Evolutionary conservation across 108 stramenopile species (phyloP), one percentile per base, ranked within the genome.

Genomic region (Bacterosira constricta): DNA sequence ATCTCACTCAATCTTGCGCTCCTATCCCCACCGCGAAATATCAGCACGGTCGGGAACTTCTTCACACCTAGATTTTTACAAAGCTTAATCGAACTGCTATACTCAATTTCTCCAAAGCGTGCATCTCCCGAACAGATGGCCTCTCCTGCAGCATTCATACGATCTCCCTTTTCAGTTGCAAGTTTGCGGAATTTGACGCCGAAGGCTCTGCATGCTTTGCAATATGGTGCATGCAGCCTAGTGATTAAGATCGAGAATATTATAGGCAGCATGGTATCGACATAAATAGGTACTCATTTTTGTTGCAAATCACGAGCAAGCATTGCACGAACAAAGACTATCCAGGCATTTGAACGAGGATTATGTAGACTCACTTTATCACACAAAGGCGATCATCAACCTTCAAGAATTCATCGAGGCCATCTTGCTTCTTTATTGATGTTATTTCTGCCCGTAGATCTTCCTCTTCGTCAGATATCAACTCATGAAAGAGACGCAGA

Each of bases 81-180:
- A 15, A 90, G 61, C 20, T 70, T 65, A 9, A 63, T 65, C 59
- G 84, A 86, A 36, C 72, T 57, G 36, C 86, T 82, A 46, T 73
- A 88, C 41, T 90, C 90, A n/a, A 90, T 69, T 52, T 86, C 79
- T 1, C 76, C 90, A 58, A 90, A 77, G 11, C 90, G 83, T 32
- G 80, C 70, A 31, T 74, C 64, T 4, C 87, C 87, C 21, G 46
- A 23, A 11, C 47, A 39, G 7, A 79, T 36, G 23, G 88, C 51
- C 9, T 57, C 55, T 49, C 76, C 68, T 15, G 50, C 55, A 10
- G 73, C 53, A 63, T 77, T 77, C 25, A 64, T 57, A 3, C 62
- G 54, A 60, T 77, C 76, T 1, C 76, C 76, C 55, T 46, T 69
- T 42, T 64, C 63, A 12, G 63, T 39, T 17, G 76, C 67, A 11